These are phyloP conservation scores for Salvia splendens DNA, from an alignment of 257 asterid genomes.

Conservation along the genomic window DNA sequence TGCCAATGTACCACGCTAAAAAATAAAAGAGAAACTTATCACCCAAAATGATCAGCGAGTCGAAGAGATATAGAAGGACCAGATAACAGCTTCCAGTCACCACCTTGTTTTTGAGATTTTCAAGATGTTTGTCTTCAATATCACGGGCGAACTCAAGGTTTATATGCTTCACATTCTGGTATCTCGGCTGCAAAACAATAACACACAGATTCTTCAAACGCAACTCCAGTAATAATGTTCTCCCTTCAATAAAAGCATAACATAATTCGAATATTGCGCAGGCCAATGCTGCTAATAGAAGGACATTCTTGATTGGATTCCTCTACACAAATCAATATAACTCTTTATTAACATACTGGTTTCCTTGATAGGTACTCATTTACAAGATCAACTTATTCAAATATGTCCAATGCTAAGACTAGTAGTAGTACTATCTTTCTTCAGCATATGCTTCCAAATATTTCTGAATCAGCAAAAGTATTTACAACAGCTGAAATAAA, in stretches of 20 bases:
- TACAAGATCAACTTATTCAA: background rate
- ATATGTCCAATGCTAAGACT: constrained; percentile 1
- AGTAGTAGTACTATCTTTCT: background rate
- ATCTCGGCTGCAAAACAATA: constrained; percentile 65
- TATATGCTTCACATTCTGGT: constrained; percentile 78
- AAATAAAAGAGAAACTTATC: background rate
- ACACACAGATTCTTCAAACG: constrained; percentile 21
- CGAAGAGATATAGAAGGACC: background rate
- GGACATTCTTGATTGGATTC: background rate
- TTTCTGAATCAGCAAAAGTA: background rate
- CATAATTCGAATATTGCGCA: background rate
- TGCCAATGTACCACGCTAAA: background rate
- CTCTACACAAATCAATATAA: background rate
- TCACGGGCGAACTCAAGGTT: constrained; percentile 89
- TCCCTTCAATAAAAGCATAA: background rate
- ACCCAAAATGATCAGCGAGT: constrained; percentile 14
- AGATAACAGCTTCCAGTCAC: background rate
- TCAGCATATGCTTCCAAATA: background rate
- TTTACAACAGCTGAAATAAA: constrained; percentile 5
- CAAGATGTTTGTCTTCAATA: constrained; percentile 79
- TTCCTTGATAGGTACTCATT: background rate
- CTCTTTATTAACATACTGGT: background rate
- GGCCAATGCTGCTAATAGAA: background rate
- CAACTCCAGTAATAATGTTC: constrained; percentile 10
- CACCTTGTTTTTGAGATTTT: constrained; percentile 68